Base-by-base conservation (phyloP, 352 stramenopile species). In the Globisporangium nagaii region DNA sequence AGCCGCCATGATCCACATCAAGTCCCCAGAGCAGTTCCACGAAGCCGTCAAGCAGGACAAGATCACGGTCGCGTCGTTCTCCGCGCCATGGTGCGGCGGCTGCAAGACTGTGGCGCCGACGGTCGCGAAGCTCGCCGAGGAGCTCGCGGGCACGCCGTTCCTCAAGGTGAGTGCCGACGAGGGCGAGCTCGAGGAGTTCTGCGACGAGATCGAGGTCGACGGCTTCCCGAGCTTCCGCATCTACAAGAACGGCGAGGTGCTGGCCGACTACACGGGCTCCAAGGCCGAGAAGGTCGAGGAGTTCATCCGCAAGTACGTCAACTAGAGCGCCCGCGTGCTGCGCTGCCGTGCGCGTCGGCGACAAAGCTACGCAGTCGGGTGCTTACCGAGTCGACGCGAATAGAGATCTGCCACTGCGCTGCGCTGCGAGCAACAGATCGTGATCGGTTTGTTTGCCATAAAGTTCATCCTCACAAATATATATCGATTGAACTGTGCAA, bases 201-300 rank as follows among this genome's bases (percentile, higher is more conserved):
- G 71, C 44, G 73, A 88, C 39, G 79, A 88, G 58, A 56, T 88
- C n/a, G 75, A 87, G 34, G 77, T 92, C 34, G 71, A 86, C 50
- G 80, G 72, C 54, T 88, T 86, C 65, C 82, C 82, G n/a, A 70
- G 73, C 52, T 86, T 92, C 51, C 80, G 80, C 58, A 65, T 89
- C 30, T 92, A 90, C 74, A 80, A 79, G 58, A 64, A 62, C 27
- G 67, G 65, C 60, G 70, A 84, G 46, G 45, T 84, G 6, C 7
- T 83, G 8, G 75, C 67, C n/a, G 76, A 92, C 54, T 75, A 75
- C 65, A 72, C 65, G 30, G 79, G 82, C 69, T 84, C 77, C 60
- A 90, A 88, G 65, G 62, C 72, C 27, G 82, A 92, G 48, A 88
- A 90, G 66, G 66, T 87, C 46, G 81, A 89, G 58, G 65, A 85